These are phyloP conservation scores for Agroathelia rolfsii DNA, from an alignment of 1,284 basidiomycete genomes.

Conservation along the genomic window DNA sequence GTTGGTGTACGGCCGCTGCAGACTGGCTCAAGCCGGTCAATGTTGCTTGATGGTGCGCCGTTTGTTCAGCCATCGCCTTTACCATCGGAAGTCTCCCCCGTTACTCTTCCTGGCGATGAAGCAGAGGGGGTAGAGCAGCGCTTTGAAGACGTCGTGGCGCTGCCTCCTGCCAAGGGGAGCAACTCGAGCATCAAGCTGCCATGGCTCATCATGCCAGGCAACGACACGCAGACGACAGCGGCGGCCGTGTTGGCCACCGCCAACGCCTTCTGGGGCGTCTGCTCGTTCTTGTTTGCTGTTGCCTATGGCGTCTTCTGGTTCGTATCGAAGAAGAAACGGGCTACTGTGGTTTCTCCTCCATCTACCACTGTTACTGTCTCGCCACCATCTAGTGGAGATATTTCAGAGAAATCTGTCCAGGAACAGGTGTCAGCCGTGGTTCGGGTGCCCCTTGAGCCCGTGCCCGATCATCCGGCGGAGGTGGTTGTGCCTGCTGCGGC, in stretches of 20 bases:
- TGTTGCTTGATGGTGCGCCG: conserved; percentile 26
- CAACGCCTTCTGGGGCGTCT: too few relatives aligned
- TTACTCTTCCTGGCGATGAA: conserved; percentile 14
- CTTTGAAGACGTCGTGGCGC: conserved; percentile 10
- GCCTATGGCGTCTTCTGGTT: conserved; percentile 17
- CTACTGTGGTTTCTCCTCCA: conserved; percentile 4
- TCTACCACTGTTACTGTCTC: conserved; percentile 1
- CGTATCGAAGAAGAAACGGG: conserved; percentile 18
- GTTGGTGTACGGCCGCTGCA: conserved; percentile 49
- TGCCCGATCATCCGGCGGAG: too few relatives aligned
- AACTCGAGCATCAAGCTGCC: conserved; percentile 11
- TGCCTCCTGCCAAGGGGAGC: conserved; percentile 11
- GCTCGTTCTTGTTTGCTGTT: conserved; percentile 16
- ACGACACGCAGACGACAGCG: too few relatives aligned
- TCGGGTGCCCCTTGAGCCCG: too few relatives aligned
- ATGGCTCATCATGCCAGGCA: too few relatives aligned
- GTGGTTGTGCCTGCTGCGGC: too few relatives aligned
- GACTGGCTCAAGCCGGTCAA: conserved; percentile 23
- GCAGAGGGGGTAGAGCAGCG: conserved; percentile 5
- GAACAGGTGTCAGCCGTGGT: too few relatives aligned
- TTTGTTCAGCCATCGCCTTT: conserved; percentile 15
- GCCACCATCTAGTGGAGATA: background rate
- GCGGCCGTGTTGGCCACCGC: conserved; percentile 9
- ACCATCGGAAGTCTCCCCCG: conserved; percentile 24
- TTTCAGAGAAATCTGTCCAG: conserved; percentile 3